These are phyloP conservation scores for Apiotrichum sp. DNA, from an alignment of 1,284 basidiomycete genomes.

Conservation along the genomic window DNA sequence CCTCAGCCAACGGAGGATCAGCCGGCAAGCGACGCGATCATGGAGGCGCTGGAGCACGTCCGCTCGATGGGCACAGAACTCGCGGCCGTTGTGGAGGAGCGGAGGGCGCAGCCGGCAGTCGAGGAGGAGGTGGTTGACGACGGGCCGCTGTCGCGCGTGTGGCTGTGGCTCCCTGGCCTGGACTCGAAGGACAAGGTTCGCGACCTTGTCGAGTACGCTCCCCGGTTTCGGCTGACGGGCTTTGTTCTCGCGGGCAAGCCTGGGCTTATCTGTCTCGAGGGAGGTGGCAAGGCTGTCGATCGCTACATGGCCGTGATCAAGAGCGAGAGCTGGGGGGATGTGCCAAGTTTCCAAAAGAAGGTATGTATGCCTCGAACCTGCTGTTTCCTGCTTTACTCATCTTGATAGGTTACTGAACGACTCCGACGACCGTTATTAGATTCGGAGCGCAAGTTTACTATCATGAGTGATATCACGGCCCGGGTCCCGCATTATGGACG, in stretches of 20 bases:
- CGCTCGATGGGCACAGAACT: neutral
- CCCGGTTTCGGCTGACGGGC: constrained; percentile 42
- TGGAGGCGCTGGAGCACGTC: constrained; percentile 25
- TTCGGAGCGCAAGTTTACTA: constrained; percentile 32
- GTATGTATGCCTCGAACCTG: constrained; percentile 19
- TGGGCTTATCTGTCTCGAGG: constrained; percentile 48
- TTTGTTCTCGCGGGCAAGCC: constrained; percentile 50
- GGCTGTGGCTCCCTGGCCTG: constrained; percentile 48
- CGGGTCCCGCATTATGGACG: constrained; percentile 43
- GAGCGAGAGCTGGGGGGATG: constrained; percentile 48
- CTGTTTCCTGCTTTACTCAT: neutral
- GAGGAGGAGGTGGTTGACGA: neutral
- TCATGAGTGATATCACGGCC: constrained; percentile 47
- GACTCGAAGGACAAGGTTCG: constrained; percentile 45
- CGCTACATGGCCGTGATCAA: constrained; percentile 49
- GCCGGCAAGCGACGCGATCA: constrained; percentile 24
- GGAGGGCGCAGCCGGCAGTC: neutral
- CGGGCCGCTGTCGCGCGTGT: constrained; percentile 33
- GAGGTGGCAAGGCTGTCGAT: constrained; percentile 38
- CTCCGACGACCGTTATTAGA: constrained; percentile 33
- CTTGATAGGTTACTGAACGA: constrained; percentile 45
- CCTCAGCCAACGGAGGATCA: neutral
- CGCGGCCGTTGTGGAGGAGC: neutral
- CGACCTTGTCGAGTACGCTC: constrained; percentile 46
- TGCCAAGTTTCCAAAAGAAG: constrained; percentile 49